Evolutionary conservation across 345 rosid species (phyloP).

Genomic region (Salix arbutifolia): DNA sequence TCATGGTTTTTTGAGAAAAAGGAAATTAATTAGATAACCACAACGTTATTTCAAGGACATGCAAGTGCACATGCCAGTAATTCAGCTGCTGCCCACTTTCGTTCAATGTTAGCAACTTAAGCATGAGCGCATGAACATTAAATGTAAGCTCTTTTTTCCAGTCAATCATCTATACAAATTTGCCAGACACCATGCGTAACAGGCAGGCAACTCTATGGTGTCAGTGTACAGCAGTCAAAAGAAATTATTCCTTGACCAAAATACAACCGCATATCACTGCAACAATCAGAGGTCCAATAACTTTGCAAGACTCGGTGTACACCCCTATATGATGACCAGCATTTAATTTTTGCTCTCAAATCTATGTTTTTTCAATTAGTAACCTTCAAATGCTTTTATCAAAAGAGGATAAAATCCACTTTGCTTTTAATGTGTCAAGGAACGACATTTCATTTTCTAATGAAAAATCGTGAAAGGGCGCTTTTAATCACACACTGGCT

Average conservation of each 20-base stretch:
- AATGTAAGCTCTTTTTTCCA: not conserved
- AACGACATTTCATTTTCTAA: not conserved
- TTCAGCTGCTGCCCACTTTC: not conserved
- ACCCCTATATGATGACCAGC: not conserved
- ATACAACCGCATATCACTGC: not conserved
- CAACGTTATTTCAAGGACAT: not conserved
- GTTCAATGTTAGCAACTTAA: not conserved
- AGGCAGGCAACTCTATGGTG: not conserved
- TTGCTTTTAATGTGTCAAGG: not conserved
- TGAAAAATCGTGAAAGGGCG: not conserved
- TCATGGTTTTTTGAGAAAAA: not conserved
- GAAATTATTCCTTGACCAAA: not conserved
- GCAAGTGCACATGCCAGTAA: not conserved
- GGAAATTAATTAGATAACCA: not conserved
- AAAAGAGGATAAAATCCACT: not conserved
- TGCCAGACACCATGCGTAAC: not conserved
- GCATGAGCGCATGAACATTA: not conserved
- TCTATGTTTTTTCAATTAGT: not conserved
- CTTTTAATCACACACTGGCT: not conserved
- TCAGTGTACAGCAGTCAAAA: not conserved
- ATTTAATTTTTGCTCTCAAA: not conserved
- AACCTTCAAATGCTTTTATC: not conserved
- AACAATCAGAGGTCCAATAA: not conserved
- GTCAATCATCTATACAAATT: not conserved
- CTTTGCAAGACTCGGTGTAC: not conserved